Evolutionary conservation across 257 asterid species (phyloP).

Genomic region (Salvia splendens): DNA sequence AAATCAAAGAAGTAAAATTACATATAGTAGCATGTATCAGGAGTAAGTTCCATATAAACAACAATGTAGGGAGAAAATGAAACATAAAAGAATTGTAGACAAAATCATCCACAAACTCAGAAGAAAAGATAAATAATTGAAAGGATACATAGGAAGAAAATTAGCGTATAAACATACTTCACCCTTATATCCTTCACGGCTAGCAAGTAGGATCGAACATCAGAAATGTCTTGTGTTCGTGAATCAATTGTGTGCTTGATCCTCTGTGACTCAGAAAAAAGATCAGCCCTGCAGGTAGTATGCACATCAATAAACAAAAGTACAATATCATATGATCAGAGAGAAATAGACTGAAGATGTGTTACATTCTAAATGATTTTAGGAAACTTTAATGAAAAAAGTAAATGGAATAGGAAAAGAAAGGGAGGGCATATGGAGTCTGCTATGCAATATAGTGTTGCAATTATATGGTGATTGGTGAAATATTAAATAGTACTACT

Average conservation of each 20-base stretch:
- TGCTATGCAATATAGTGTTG: constrained; percentile 3
- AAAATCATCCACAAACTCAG: constrained; percentile 17
- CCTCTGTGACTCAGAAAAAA: constrained; percentile 86
- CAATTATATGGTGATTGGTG: neutral
- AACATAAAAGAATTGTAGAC: neutral
- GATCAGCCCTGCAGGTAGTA: constrained; percentile 67
- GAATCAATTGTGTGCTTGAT: constrained; percentile 75
- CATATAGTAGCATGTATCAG: neutral
- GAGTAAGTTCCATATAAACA: neutral
- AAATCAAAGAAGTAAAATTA: neutral
- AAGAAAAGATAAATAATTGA: neutral
- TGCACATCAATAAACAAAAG: constrained; percentile 4
- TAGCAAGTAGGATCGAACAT: constrained; percentile 81
- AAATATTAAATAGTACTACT: neutral
- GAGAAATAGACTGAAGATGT: neutral
- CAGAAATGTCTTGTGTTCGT: constrained; percentile 77
- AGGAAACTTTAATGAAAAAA: neutral
- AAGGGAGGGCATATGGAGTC: constrained; percentile 4
- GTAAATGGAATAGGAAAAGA: constrained; percentile 14
- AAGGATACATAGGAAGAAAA: constrained; percentile 13
- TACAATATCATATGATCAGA: constrained; percentile 17
- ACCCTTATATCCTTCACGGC: constrained; percentile 78
- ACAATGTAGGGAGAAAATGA: neutral
- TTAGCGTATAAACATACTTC: constrained; percentile 58
- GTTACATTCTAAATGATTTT: neutral